Percentiles rank a stretch among this genome's conserved stretches.
These are phyloP conservation scores for Herpetomonas samuelpessoai DNA, from an alignment of 208 protist genomes.

Conservation along the genomic window DNA sequence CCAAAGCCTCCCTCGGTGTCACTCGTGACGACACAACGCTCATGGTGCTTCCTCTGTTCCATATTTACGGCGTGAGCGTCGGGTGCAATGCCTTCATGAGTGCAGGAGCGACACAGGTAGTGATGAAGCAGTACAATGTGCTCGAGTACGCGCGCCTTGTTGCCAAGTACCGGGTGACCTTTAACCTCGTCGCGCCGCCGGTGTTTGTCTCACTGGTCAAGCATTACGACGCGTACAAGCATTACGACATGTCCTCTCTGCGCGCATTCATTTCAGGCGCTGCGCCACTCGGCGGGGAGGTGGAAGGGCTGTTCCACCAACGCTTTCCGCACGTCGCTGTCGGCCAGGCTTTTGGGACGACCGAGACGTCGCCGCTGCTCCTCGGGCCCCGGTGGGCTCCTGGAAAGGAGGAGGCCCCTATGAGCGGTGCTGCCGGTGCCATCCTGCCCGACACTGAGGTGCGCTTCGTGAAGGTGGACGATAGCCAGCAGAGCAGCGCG, in stretches of 20 bases:
- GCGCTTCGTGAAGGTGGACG: constrained; percentile 35
- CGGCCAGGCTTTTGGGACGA: constrained; percentile 78
- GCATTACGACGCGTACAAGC: constrained; percentile 27
- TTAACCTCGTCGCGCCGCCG: constrained; percentile 67
- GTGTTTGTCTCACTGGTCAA: constrained; percentile 70
- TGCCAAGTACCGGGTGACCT: constrained; percentile 49
- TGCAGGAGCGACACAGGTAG: constrained; percentile 30
- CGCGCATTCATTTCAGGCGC: constrained; percentile 35
- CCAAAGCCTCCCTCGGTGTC: constrained; percentile 11
- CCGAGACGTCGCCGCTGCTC: constrained; percentile 63
- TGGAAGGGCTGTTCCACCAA: constrained; percentile 21
- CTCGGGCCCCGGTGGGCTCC: constrained; percentile 5
- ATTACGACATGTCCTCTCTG: constrained; percentile 40
- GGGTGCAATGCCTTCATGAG: constrained; percentile 25
- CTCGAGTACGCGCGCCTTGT: constrained; percentile 33
- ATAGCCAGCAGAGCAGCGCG: constrained; percentile 31
- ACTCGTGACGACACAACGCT: constrained; percentile 25
- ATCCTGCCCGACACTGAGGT: constrained; percentile 33
- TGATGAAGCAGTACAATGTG: constrained; percentile 50
- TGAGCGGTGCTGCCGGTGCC: constrained; percentile 11
- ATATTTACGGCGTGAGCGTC: constrained; percentile 79
- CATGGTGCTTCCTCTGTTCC: constrained; percentile 70
- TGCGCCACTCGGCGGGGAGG: constrained; percentile 45
- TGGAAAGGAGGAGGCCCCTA: background rate
- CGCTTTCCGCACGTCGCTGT: constrained; percentile 16